Evolutionary conservation across 768 basidiomycete species (phyloP).

Genomic region (Collybia mongolica): DNA sequence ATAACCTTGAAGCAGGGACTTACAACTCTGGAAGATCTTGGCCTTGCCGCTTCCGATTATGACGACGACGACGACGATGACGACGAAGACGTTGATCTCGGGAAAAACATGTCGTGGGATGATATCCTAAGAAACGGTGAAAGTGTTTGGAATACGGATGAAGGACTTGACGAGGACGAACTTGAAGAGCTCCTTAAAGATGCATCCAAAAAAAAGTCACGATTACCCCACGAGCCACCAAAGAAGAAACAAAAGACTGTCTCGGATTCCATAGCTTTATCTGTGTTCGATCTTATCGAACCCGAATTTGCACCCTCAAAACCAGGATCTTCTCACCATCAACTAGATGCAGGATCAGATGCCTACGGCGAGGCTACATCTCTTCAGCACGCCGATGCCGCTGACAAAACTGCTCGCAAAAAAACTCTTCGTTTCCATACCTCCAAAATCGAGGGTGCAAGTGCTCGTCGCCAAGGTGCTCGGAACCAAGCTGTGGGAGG

Average conservation of each 20-base stretch:
- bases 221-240: slow-evolving; percentile 35
- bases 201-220: slow-evolving; percentile 27
- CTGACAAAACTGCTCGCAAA: slow-evolving; percentile 80
- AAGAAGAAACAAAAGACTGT: slow-evolving; percentile 65
- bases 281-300: slow-evolving; percentile 77
- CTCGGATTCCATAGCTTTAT: slow-evolving; percentile 21
- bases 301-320: slow-evolving; percentile 61
- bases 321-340: slow-evolving; percentile 21
- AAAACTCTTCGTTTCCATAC: slow-evolving; percentile 92
- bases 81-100: slow-evolving; percentile 38
- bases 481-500: slow-evolving; percentile 73
- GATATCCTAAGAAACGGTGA: slow-evolving; percentile 40
- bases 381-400: slow-evolving; percentile 69
- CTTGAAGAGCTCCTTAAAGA: slow-evolving; percentile 59
- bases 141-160: slow-evolving; percentile 41
- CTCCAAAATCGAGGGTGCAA: slow-evolving; percentile 82
- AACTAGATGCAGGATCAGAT: slow-evolving; percentile 30
- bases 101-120: slow-evolving; percentile 24
- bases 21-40: slow-evolving; percentile 80
- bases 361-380: slow-evolving; percentile 74
- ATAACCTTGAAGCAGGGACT: slow-evolving; percentile 83
- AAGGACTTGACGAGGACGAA: slow-evolving; percentile 42
- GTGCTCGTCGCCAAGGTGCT: slow-evolving; percentile 72
- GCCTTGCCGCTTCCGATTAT: slow-evolving; percentile 56
- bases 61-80: slow-evolving; percentile 46